These are phyloP conservation scores for Coleophoma crateriformis DNA, from an alignment of 2,329 filamentous ascomycete genomes.

Conservation along the genomic window DNA sequence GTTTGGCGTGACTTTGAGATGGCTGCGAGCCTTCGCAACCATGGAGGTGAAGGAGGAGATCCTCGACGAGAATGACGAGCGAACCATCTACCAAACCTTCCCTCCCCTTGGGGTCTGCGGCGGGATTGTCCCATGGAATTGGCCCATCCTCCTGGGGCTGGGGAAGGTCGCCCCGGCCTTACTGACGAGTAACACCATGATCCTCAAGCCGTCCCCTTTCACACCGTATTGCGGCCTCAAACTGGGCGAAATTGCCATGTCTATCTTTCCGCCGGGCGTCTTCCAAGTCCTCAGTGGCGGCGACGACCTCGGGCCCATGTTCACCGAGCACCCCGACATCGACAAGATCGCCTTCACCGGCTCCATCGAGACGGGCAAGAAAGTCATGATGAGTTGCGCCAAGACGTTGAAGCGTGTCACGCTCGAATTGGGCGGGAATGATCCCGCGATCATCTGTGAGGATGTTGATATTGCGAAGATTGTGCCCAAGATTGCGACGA, in stretches of 20 bases:
- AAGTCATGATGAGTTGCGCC: slow-evolving; percentile 41
- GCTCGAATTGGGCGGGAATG: slow-evolving; percentile 48
- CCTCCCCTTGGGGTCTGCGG: slow-evolving; percentile 42
- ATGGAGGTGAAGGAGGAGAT: slow-evolving; percentile 4
- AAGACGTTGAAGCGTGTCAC: slow-evolving; percentile 47
- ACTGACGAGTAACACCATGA: slow-evolving; percentile 45
- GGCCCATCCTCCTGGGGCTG: slow-evolving; percentile 37
- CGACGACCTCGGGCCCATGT: slow-evolving; percentile 44
- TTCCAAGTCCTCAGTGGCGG: slow-evolving; percentile 32
- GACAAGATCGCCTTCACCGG: slow-evolving; percentile 54
- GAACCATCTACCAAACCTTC: slow-evolving; percentile 20
- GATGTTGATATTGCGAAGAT: slow-evolving; percentile 43
- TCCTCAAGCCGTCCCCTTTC: slow-evolving; percentile 52
- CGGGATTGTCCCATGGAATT: slow-evolving; percentile 58
- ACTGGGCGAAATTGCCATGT: slow-evolving; percentile 41
- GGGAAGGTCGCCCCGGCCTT: slow-evolving; percentile 44
- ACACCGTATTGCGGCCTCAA: slow-evolving; percentile 47
- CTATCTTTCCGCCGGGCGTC: slow-evolving; percentile 46
- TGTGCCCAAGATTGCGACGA: slow-evolving; percentile 37
- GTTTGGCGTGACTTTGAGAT: slow-evolving; percentile 5
- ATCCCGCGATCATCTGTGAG: slow-evolving; percentile 44
- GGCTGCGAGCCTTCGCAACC: slow-evolving; percentile 3
- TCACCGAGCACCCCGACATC: slow-evolving; percentile 45
- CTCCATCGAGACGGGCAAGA: slow-evolving; percentile 41
- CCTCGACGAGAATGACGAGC: slow-evolving; percentile 2